Conservation (phyloP, 2,329 filamentous ascomycete genomes). For the Claviceps digitariae region DNA sequence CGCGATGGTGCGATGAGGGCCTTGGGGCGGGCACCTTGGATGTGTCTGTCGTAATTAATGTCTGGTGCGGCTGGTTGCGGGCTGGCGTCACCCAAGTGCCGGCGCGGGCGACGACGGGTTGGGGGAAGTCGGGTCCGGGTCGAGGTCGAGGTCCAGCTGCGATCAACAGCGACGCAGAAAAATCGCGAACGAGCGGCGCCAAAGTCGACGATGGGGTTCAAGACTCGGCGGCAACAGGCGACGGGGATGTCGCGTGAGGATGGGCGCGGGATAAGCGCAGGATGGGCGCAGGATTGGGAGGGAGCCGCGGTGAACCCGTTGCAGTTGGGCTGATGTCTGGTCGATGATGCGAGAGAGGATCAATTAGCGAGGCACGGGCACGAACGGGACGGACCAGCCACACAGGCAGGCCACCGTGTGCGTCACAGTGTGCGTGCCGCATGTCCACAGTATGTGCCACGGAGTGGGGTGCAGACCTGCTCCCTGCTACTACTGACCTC, state of each 20-base stretch:
- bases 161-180: not conserved
- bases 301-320: not conserved
- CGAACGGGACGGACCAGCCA: not conserved
- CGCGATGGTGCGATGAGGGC: not conserved
- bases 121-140: conserved; percentile 4
- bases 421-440: not conserved
- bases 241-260: conserved; percentile 2
- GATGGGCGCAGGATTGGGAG: not conserved
- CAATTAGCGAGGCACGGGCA: not conserved
- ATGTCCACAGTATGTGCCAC: too few relatives aligned
- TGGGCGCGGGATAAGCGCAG: not conserved
- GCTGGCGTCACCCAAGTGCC: conserved; percentile 22
- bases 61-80: conserved; percentile 2
- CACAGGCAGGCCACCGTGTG: not conserved
- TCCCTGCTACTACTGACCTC: too few relatives aligned
- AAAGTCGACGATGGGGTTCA: not conserved
- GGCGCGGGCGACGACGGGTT: conserved; percentile 6
- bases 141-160: conserved; percentile 3
- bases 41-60: conserved; percentile 3
- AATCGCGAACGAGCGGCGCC: not conserved
- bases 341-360: conserved; percentile 4
- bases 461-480: too few relatives aligned
- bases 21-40: conserved; percentile 6
- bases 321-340: conserved; percentile 1
- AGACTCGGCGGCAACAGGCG: not conserved